Conservation (phyloP, 129 eudicot genomes). For the Kitagawia praeruptora region DNA sequence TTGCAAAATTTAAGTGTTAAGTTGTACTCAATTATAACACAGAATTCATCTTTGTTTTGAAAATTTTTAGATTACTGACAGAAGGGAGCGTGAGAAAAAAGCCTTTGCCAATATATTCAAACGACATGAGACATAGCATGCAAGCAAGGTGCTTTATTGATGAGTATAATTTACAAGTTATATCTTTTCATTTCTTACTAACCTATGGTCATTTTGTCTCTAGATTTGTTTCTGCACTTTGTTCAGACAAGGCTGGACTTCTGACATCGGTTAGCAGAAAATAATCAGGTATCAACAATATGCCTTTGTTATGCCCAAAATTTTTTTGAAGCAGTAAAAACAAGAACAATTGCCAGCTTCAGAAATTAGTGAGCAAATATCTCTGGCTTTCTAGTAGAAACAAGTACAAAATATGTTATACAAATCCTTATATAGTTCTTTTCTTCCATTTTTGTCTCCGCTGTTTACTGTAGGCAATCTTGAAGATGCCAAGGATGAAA, state of each 20-base stretch:
- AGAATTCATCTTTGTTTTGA: background rate
- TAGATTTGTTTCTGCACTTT: background rate
- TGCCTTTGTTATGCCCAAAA: background rate
- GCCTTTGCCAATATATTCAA: conserved; percentile 51
- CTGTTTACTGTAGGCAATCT: background rate
- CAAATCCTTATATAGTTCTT: background rate
- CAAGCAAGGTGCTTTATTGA: background rate
- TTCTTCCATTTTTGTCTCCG: background rate
- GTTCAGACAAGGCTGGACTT: background rate
- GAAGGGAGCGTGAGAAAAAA: conserved; percentile 66
- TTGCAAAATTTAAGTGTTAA: background rate
- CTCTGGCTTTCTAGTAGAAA: background rate
- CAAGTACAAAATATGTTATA: background rate
- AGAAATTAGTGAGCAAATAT: background rate
- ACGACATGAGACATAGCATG: conserved; percentile 6
- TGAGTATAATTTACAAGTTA: conserved; percentile 13
- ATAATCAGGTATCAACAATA: background rate
- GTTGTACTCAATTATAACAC: background rate
- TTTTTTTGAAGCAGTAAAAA: background rate
- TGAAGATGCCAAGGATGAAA: conserved; percentile 3
- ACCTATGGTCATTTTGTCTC: background rate
- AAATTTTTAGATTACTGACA: conserved; percentile 39
- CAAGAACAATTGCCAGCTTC: background rate
- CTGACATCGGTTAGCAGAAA: background rate
- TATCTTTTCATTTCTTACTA: background rate